Conservation (phyloP, 192 early-diverging fungal genomes). For the Podila epicladia region DNA sequence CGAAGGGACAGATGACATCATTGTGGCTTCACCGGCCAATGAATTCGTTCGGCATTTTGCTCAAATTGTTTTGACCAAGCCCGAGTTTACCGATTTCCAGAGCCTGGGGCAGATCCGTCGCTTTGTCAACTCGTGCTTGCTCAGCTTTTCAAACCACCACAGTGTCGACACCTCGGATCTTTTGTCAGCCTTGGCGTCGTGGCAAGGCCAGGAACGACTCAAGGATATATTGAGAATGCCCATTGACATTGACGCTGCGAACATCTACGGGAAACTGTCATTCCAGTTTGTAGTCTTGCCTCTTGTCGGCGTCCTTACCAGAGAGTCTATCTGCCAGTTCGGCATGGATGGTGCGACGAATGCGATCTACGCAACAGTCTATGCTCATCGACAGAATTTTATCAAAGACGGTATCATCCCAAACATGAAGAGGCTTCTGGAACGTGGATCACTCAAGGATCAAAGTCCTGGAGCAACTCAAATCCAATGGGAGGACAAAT, state of each 20-base stretch:
- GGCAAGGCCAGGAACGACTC: slow-evolving; percentile 16
- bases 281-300: slow-evolving; percentile 53
- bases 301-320: slow-evolving; percentile 49
- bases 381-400: slow-evolving; percentile 17
- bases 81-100: background rate
- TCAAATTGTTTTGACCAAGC: background rate
- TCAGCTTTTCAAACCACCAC: slow-evolving; percentile 15
- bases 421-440: slow-evolving; percentile 34
- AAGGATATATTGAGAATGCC: slow-evolving; percentile 29
- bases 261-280: slow-evolving; percentile 2
- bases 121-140: slow-evolving; percentile 42
- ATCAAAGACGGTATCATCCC: slow-evolving; percentile 23
- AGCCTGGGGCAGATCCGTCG: slow-evolving; percentile 2
- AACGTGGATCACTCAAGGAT: slow-evolving; percentile 32
- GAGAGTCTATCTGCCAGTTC: slow-evolving; percentile 33
- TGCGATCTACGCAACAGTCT: slow-evolving; percentile 41
- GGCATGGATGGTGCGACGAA: slow-evolving; percentile 36
- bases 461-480: background rate
- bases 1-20: slow-evolving; percentile 46
- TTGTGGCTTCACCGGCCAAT: slow-evolving; percentile 5
- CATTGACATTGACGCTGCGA: slow-evolving; percentile 34
- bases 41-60: slow-evolving; percentile 2
- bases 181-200: slow-evolving; percentile 10
- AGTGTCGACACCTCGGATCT: slow-evolving; percentile 33
- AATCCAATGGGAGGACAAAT: slow-evolving; percentile 9